A percentile compares a stretch with the other conserved stretches of the same genome.
Conservation (phyloP, 148 eudicot genomes). For the Fagopyrum esculentum region DNA sequence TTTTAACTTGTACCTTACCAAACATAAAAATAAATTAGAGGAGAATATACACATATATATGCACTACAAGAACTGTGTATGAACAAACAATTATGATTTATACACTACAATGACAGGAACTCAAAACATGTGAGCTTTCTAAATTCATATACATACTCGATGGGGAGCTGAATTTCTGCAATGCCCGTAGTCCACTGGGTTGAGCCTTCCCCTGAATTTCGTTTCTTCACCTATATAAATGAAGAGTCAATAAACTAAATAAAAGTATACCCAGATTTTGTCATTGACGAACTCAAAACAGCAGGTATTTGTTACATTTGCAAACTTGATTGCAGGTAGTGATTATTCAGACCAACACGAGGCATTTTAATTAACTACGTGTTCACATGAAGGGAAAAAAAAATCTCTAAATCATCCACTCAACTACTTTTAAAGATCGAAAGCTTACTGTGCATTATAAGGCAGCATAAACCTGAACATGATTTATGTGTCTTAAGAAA, state of each 20-base stretch:
- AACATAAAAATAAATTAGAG: not conserved
- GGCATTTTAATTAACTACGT: not conserved
- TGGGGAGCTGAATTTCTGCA: conserved; percentile 96
- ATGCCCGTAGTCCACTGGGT: conserved; percentile 99
- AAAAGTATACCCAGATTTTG: not conserved
- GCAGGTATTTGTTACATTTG: not conserved
- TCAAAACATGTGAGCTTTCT: not conserved
- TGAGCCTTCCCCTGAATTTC: conserved; percentile 88
- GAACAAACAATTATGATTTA: not conserved
- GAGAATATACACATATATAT: not conserved
- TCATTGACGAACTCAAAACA: too few species aligned
- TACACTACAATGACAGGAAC: not conserved
- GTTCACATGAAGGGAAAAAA: not conserved
- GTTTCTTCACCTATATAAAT: conserved; percentile 59
- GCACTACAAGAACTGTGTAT: not conserved
- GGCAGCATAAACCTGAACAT: not conserved
- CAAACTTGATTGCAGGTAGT: not conserved
- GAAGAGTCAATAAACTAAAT: not conserved
- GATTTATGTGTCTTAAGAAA: not conserved
- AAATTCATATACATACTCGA: conserved; percentile 48
- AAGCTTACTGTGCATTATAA: not conserved
- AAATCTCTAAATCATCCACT: not conserved
- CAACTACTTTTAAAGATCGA: not conserved
- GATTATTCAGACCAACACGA: not conserved
- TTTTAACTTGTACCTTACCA: conserved; percentile 55